phyloP scores from a whole-genome alignment of 768 basidiomycete species.

The Kwoniella dendrophila region DNA sequence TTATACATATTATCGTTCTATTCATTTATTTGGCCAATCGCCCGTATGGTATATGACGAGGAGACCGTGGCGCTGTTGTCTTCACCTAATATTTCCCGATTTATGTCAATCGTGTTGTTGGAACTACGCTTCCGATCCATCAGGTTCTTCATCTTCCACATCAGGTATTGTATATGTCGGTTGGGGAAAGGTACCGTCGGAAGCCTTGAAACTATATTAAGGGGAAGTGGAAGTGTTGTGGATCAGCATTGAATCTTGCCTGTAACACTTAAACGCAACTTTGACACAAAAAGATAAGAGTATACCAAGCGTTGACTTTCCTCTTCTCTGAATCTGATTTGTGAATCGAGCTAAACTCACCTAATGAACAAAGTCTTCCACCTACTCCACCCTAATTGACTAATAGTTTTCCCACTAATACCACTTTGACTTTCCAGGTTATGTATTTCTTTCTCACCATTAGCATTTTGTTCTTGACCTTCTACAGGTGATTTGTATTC shows the following conservation, averaged over 20 bases:
- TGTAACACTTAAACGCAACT: no score
- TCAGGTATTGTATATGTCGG: slow-evolving; percentile 48
- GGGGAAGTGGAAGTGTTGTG: not conserved
- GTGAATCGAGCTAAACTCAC: slow-evolving; percentile 19
- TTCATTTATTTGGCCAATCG: no score
- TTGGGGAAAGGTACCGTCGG: slow-evolving; percentile 29
- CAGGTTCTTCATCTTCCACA: slow-evolving; percentile 44
- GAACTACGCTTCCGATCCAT: slow-evolving; percentile 12
- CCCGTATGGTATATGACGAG: no score
- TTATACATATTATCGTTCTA: not conserved
- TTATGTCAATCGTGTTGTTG: not conserved
- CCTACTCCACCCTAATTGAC: slow-evolving; percentile 35
- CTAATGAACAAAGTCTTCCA: slow-evolving; percentile 47
- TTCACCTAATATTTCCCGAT: not conserved
- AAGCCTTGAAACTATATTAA: slow-evolving; percentile 23
- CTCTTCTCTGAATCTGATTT: not conserved
- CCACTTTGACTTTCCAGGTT: slow-evolving; percentile 26
- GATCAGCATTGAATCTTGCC: not conserved
- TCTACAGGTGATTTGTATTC: slow-evolving; percentile 28
- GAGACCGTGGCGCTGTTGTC: no score
- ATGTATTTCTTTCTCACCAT: slow-evolving; percentile 14
- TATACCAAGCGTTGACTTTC: not conserved
- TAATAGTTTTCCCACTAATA: slow-evolving; percentile 10
- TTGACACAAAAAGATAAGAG: not conserved
- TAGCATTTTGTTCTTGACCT: slow-evolving; percentile 23